Conservation (phyloP, 768 basidiomycete genomes). For the Rhodotorula toruloides region DNA sequence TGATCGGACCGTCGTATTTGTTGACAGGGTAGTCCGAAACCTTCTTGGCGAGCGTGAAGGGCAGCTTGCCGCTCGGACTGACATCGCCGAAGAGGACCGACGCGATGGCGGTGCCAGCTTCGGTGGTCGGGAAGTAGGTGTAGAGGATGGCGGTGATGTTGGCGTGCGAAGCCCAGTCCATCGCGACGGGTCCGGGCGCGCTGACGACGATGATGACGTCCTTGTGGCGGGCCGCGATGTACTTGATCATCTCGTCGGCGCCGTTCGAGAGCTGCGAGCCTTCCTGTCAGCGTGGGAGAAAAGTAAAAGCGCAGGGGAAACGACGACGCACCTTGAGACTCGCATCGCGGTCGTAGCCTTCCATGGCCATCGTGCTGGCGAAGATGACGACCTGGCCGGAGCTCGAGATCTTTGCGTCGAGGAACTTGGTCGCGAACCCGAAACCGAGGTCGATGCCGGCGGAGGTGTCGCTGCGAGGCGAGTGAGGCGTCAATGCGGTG, state of each 20-base stretch:
- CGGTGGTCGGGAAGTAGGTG: conserved; percentile 49
- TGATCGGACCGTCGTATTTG: conserved; percentile 9
- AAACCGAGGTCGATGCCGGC: conserved; percentile 7
- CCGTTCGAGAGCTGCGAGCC: conserved; percentile 11
- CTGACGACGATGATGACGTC: conserved; percentile 41
- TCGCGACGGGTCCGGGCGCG: conserved; percentile 51
- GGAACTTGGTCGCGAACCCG: conserved; percentile 9
- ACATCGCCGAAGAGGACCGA: conserved; percentile 61
- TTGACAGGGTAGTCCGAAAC: conserved; percentile 36
- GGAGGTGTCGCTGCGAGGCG: conserved; percentile 17
- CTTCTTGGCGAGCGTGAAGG: conserved; percentile 43
- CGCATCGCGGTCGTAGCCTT: conserved; percentile 39
- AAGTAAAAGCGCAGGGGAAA: background rate
- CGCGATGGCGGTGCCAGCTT: conserved; percentile 59
- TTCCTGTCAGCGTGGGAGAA: background rate
- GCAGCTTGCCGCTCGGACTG: conserved; percentile 58
- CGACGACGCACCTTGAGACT: conserved; percentile 19
- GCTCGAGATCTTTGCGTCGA: conserved; percentile 26
- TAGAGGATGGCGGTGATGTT: conserved; percentile 14
- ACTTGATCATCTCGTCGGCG: conserved; percentile 41
- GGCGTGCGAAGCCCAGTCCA: conserved; percentile 52
- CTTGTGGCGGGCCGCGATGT: conserved; percentile 41
- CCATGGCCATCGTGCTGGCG: conserved; percentile 25
- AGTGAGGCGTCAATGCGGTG: rapidly evolving
- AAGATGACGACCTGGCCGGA: conserved; percentile 31